Conservation (phyloP, 2,329 filamentous ascomycete species). For the Westerdykella ornata region DNA sequence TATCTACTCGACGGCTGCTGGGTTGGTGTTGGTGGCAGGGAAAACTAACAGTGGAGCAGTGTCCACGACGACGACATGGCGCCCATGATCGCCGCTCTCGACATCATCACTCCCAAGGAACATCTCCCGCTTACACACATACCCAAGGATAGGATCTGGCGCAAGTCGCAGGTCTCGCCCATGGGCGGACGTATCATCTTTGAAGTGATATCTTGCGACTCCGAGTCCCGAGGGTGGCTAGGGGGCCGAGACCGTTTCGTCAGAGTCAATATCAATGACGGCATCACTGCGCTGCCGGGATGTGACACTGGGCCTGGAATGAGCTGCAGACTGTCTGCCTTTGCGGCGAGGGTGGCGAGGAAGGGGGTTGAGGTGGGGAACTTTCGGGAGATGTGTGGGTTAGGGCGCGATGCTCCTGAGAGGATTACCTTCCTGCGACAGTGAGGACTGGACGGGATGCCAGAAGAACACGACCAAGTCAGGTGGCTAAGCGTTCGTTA, state of each 20-base stretch:
- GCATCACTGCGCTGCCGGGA: slow-evolving; percentile 45
- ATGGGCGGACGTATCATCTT: slow-evolving; percentile 53
- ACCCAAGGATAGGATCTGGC: slow-evolving; percentile 44
- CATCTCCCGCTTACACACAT: slow-evolving; percentile 45
- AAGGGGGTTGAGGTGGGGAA: slow-evolving; percentile 42
- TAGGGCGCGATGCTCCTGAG: slow-evolving; percentile 37
- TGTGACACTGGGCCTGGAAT: slow-evolving; percentile 44
- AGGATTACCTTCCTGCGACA: slow-evolving; percentile 49
- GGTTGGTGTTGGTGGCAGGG: neutral
- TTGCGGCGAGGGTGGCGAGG: slow-evolving; percentile 37
- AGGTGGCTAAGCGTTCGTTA: too few species aligned
- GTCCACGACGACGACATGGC: slow-evolving; percentile 56
- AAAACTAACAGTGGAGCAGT: slow-evolving; percentile 14
- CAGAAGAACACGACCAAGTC: too few species aligned
- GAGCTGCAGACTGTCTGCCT: slow-evolving; percentile 45
- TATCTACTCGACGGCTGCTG: neutral
- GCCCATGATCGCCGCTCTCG: slow-evolving; percentile 48
- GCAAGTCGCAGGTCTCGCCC: slow-evolving; percentile 50
- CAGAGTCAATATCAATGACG: slow-evolving; percentile 53
- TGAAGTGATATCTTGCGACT: slow-evolving; percentile 44
- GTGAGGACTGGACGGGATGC: too few species aligned
- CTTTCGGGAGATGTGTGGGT: slow-evolving; percentile 46
- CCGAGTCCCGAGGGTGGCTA: neutral
- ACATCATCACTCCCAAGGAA: slow-evolving; percentile 42
- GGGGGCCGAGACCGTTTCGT: slow-evolving; percentile 36